phyloP scores from a whole-genome alignment of 441 rosid genomes.

The Erodium texanum region DNA sequence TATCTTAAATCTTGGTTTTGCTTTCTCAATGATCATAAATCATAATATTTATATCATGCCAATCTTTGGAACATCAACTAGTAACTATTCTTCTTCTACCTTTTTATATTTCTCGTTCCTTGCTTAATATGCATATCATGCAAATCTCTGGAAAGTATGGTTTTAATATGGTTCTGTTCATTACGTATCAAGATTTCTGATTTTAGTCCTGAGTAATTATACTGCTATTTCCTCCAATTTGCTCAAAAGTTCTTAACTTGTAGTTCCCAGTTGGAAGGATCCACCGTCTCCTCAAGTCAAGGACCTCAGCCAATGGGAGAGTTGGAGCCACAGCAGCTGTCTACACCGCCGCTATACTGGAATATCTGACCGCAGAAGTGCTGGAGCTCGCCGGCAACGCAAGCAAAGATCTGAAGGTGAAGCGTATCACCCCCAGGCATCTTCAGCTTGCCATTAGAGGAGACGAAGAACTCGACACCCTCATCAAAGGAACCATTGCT shows the following conservation, averaged over 20 bases:
- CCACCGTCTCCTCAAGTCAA: constrained; percentile 69
- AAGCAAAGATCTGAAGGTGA: constrained; percentile 87
- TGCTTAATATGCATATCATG: too few relatives aligned
- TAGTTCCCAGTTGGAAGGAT: constrained; percentile 90
- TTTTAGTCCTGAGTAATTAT: neutral
- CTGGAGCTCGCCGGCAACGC: constrained; percentile 89
- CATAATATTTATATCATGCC: too few relatives aligned
- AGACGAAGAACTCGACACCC: constrained; percentile 89
- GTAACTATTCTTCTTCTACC: too few relatives aligned
- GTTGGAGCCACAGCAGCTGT: constrained; percentile 96
- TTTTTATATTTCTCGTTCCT: too few relatives aligned
- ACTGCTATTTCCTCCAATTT: neutral
- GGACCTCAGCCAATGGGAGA: constrained; percentile 58
- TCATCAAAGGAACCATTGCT: constrained; percentile 90
- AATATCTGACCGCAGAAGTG: constrained; percentile 81
- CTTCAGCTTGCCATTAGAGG: constrained; percentile 88
- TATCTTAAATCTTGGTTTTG: neutral
- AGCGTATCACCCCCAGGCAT: constrained; percentile 89
- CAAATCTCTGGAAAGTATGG: neutral
- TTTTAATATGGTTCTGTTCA: neutral
- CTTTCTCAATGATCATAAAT: too few relatives aligned
- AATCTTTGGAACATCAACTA: too few relatives aligned
- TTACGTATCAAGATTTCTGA: neutral
- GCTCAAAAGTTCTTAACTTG: neutral
- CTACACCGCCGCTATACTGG: constrained; percentile 71